A percentile compares a stretch with the other conserved stretches of the same genome.
Evolutionary conservation across 1,284 basidiomycete species (phyloP).

Genomic region (Thelephora terrestris): DNA sequence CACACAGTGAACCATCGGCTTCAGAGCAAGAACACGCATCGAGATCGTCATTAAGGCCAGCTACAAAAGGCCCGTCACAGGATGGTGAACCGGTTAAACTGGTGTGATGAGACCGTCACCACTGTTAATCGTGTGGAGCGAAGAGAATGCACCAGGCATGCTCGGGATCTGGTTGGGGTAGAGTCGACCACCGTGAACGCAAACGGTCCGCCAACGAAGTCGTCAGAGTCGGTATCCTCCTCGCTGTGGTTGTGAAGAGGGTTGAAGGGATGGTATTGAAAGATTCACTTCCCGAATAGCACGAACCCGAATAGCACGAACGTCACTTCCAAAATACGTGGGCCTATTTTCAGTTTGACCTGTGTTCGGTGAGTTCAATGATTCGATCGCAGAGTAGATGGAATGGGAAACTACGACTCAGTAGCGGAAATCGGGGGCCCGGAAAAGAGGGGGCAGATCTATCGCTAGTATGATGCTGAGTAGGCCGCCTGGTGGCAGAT

Average conservation of each 20-base stretch:
- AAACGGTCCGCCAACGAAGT: constrained; percentile 41
- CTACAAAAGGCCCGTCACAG: constrained; percentile 30
- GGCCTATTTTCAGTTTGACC: constrained; percentile 38
- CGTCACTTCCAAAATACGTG: constrained; percentile 39
- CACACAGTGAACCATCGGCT: constrained; percentile 54
- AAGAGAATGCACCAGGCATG: constrained; percentile 16
- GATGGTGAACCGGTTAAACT: constrained; percentile 55
- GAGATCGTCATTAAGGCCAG: constrained; percentile 25
- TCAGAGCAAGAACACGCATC: constrained; percentile 28
- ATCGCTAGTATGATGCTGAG: constrained; percentile 29
- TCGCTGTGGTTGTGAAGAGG: not conserved
- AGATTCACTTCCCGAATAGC: constrained; percentile 4
- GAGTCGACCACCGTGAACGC: constrained; percentile 41
- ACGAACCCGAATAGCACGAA: constrained; percentile 9
- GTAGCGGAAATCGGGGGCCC: constrained; percentile 43
- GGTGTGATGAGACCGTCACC: constrained; percentile 46
- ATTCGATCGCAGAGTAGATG: constrained; percentile 4
- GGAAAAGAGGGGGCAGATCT: constrained; percentile 60
- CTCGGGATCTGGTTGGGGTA: constrained; percentile 32
- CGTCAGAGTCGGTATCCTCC: constrained; percentile 44
- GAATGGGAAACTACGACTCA: constrained; percentile 5
- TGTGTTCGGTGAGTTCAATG: constrained; percentile 9
- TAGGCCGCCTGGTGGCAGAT: constrained; percentile 10
- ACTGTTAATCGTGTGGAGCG: no score
- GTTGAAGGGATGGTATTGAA: not conserved